Evolutionary conservation across 371 early-diverging fungal genomes (phyloP).

Genomic region (Modicella reniformis): DNA sequence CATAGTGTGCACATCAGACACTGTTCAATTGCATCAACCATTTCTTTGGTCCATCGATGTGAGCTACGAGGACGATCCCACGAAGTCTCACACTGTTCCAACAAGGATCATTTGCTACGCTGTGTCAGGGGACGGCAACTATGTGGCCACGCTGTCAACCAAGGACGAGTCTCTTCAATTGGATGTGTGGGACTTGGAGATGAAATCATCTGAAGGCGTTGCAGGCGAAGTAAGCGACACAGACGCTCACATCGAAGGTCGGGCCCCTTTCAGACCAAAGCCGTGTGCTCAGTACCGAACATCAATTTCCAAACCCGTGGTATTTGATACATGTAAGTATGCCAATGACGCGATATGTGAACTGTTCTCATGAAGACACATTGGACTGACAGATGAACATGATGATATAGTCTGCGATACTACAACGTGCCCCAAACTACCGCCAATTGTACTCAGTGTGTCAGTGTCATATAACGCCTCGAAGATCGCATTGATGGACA

Average conservation of each 20-base stretch:
- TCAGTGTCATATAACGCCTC: constrained; percentile 3
- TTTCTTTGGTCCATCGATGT: not conserved
- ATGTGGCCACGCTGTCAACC: not conserved
- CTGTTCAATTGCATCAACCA: not conserved
- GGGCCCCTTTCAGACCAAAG: not conserved
- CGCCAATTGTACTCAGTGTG: not conserved
- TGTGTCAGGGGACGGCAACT: not conserved
- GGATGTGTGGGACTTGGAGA: not conserved
- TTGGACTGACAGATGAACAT: no score
- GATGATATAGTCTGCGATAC: no score
- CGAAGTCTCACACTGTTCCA: not conserved
- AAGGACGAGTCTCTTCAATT: not conserved
- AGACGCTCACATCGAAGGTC: not conserved
- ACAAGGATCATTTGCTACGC: not conserved
- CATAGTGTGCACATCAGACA: not conserved
- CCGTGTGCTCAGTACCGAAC: no score
- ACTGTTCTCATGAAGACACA: no score
- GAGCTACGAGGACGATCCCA: not conserved
- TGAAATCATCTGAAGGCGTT: no score
- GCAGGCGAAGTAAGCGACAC: no score
- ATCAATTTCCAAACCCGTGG: no score
- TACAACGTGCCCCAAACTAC: not conserved
- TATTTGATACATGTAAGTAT: no score
- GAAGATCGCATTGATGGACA: not conserved
- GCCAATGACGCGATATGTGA: no score